phyloP scores from a whole-genome alignment of 495 filamentous ascomycete genomes.

The Talaromyces wortmannii region DNA sequence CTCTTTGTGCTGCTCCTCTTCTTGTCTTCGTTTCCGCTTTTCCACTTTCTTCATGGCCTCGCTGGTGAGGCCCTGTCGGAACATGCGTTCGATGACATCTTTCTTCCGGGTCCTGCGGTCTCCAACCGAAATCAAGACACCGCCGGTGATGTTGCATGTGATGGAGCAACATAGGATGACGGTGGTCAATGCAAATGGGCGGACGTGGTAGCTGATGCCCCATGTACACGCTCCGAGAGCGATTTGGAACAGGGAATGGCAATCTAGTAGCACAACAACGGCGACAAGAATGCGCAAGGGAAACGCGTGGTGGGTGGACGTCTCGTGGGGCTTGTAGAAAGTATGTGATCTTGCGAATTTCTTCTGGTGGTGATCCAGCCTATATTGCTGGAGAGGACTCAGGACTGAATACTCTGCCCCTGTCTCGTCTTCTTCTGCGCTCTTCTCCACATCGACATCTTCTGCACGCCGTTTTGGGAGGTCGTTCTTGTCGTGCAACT shows the following conservation, averaged over 20 bases:
- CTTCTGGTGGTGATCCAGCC: slow-evolving; percentile 61
- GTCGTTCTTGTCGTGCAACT: slow-evolving; percentile 65
- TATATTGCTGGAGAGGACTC: slow-evolving; percentile 50
- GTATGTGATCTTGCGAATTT: slow-evolving; percentile 73
- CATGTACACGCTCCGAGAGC: slow-evolving; percentile 68
- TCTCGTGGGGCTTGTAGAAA: slow-evolving; percentile 83
- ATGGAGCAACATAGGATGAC: slow-evolving; percentile 74
- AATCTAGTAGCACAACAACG: slow-evolving; percentile 67
- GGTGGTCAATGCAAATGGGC: slow-evolving; percentile 65
- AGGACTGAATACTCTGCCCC: slow-evolving; percentile 52
- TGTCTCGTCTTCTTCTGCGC: slow-evolving; percentile 29
- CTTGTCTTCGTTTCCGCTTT: slow-evolving; percentile 51
- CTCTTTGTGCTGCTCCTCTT: slow-evolving; percentile 7
- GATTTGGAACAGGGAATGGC: slow-evolving; percentile 69
- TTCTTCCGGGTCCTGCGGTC: slow-evolving; percentile 70
- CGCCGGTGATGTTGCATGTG: slow-evolving; percentile 62
- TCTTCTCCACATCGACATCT: slow-evolving; percentile 38
- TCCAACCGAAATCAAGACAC: slow-evolving; percentile 65
- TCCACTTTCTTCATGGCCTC: slow-evolving; percentile 66
- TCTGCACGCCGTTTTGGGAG: slow-evolving; percentile 45
- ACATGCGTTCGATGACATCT: slow-evolving; percentile 69
- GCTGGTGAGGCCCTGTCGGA: slow-evolving; percentile 63
- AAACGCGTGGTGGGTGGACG: slow-evolving; percentile 70
- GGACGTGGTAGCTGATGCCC: slow-evolving; percentile 55
- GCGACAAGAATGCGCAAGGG: slow-evolving; percentile 62